Evolutionary conservation across 345 rosid genomes (phyloP), one percentile per base, ranked within the genome.

Genomic region (Salix viminalis): DNA sequence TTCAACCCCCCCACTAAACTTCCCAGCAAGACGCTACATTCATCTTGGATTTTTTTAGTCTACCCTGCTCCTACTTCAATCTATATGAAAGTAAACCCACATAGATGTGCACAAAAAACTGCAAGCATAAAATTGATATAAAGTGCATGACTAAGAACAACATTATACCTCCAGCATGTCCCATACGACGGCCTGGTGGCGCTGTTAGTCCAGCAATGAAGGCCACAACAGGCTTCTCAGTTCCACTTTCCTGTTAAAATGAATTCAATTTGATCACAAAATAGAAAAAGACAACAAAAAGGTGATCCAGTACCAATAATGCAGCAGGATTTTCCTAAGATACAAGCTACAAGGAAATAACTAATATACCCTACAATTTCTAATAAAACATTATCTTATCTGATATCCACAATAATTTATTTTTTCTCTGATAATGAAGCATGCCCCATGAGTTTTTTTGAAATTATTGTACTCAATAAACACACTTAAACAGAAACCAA

Each of bases 151-250:
- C 58, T n/a, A 21, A 41, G 30, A 44, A 46, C 24, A 44, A 46
- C 26, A 44, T 2, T n/a, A 26, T 90, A 93, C 99, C 99, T 89
- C 99, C 99, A 15, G 99, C 99, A 75, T 96, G 99, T 70, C 99
- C 99, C 99, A 96, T 96, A 28, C 99, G 92, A 60, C 99, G 97
- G 37, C 98, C 97, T 3, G 98, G 98, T 70, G 98, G 97, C 56
- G 99, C 99, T 72, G 99, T 93, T 15, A 91, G 91, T 83, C 99
- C 99, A 79, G 98, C 99, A 78, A 96, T 96, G 81, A 96, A 96
- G 32, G 97, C 98, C 86, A 93, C 97, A 36, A 96, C 86, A 65
- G 98, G 96, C 85, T 96, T 96, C 60, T 93, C 89, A 75, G 99
- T 93, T 64, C 93, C 91, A 77, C 98, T 96, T 84, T 87, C 98